Conservation (phyloP, 176 grass and related monocot genomes). For the Bromus sterilis region DNA sequence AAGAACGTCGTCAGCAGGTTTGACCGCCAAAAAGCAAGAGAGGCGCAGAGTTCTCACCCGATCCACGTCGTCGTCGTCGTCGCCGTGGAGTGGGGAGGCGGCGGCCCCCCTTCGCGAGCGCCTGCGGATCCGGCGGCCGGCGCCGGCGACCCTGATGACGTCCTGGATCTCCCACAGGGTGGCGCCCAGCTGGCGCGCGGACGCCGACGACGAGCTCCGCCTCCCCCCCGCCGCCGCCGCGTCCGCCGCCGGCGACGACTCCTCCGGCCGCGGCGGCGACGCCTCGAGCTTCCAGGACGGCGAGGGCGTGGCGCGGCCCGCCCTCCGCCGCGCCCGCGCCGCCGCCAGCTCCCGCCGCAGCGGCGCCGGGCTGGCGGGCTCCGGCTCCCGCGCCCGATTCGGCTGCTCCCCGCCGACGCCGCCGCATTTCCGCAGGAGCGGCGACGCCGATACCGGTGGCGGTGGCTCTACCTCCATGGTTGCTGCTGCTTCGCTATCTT, state of each 20-base stretch:
- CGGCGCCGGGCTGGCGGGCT: background rate
- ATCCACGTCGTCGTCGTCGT: constrained; percentile 28
- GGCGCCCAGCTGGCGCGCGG: constrained; percentile 85
- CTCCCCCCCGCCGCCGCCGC: background rate
- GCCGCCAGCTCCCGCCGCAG: constrained; percentile 17
- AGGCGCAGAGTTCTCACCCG: constrained; percentile 33
- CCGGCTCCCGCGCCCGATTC: constrained; percentile 1
- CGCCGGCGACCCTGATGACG: constrained; percentile 14
- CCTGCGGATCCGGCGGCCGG: constrained; percentile 40
- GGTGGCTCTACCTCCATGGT: constrained; percentile 32
- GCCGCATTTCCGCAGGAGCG: constrained; percentile 11
- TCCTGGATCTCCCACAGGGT: constrained; percentile 97
- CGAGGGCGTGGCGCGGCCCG: constrained; percentile 43
- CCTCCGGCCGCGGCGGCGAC: constrained; percentile 10
- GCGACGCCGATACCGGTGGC: background rate
- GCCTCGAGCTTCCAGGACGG: constrained; percentile 76
- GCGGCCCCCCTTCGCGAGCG: constrained; percentile 14
- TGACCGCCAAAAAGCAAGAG: background rate
- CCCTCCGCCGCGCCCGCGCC: constrained; percentile 31
- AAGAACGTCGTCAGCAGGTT: background rate
- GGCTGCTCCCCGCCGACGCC: background rate
- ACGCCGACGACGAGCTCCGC: constrained; percentile 49
- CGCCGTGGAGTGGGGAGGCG: background rate
- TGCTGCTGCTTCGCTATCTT: background rate
- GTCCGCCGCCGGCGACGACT: background rate